These are phyloP conservation scores for Mariannaea sp. DNA, from an alignment of 2,329 filamentous ascomycete genomes.

Conservation along the genomic window DNA sequence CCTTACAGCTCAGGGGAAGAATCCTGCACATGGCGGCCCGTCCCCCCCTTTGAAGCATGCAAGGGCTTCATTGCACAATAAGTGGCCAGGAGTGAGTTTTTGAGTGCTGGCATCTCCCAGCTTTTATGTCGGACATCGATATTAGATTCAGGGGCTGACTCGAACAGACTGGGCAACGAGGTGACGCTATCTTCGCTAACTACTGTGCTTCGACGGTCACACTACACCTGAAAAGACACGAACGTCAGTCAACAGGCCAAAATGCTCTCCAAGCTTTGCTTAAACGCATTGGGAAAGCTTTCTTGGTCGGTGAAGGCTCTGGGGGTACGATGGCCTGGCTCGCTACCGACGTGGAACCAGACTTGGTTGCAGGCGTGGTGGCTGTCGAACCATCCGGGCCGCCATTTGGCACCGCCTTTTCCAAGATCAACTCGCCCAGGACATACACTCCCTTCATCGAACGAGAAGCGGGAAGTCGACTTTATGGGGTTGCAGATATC, in stretches of 20 bases:
- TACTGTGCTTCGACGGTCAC: constrained; percentile 53
- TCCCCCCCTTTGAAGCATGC: constrained; percentile 24
- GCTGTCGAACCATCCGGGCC: constrained; percentile 59
- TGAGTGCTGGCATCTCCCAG: too few species aligned
- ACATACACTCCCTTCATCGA: constrained; percentile 30
- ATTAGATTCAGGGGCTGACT: constrained; percentile 1
- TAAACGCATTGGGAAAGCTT: constrained; percentile 46
- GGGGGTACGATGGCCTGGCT: constrained; percentile 53
- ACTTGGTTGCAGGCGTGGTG: constrained; percentile 54
- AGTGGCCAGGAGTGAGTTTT: constrained; percentile 49
- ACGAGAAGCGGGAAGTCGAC: constrained; percentile 38
- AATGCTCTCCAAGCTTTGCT: constrained; percentile 50
- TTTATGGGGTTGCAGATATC: constrained; percentile 49
- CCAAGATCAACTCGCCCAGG: constrained; percentile 14
- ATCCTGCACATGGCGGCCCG: background rate
- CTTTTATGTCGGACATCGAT: background rate
- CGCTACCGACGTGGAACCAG: constrained; percentile 53
- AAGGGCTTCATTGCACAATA: constrained; percentile 39
- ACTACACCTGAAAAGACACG: constrained; percentile 33
- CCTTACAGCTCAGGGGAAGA: constrained; percentile 41
- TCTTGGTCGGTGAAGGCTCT: constrained; percentile 57
- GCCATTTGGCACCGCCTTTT: constrained; percentile 46
- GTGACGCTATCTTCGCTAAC: constrained; percentile 54
- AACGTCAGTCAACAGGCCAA: constrained; percentile 41
- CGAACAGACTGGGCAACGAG: constrained; percentile 41